Conservation (phyloP, 345 rosid species). For the Euphorbia lathyris region DNA sequence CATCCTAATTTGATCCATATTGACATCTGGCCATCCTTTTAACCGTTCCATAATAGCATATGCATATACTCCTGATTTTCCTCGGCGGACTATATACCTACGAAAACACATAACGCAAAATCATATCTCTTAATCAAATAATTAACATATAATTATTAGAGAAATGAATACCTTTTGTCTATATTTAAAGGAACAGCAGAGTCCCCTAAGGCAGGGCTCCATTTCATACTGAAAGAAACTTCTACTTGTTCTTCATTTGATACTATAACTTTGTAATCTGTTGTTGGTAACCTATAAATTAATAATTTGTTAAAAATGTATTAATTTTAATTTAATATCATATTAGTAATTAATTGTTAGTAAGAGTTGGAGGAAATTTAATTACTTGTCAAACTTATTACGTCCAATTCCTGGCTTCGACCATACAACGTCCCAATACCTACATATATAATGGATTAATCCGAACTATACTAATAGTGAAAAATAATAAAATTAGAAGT, state of each 20-base stretch:
- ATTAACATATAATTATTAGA: no score
- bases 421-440: slow-evolving; percentile 29
- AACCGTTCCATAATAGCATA: slow-evolving; percentile 18
- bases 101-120: neutral
- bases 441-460: neutral
- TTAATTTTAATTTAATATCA: neutral
- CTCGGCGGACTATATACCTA: slow-evolving; percentile 12
- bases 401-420: slow-evolving; percentile 3
- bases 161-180: slow-evolving; percentile 1
- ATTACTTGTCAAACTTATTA: slow-evolving; percentile 11
- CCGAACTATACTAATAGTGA: no score
- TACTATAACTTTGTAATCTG: slow-evolving; percentile 11
- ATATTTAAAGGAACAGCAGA: neutral
- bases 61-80: slow-evolving; percentile 10
- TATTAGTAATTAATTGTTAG: neutral
- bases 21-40: slow-evolving; percentile 8
- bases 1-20: slow-evolving; percentile 13
- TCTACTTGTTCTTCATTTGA: slow-evolving; percentile 22
- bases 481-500: neutral
- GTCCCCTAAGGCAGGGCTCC: neutral
- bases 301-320: neutral
- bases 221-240: slow-evolving; percentile 19
- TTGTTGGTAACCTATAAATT: slow-evolving; percentile 45
- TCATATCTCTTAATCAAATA: neutral
- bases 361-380: neutral